Percentiles rank a stretch among this genome's conserved stretches.
These are phyloP conservation scores for Saccharomyces jurei DNA, from an alignment of 805 yeast genomes.

Conservation along the genomic window DNA sequence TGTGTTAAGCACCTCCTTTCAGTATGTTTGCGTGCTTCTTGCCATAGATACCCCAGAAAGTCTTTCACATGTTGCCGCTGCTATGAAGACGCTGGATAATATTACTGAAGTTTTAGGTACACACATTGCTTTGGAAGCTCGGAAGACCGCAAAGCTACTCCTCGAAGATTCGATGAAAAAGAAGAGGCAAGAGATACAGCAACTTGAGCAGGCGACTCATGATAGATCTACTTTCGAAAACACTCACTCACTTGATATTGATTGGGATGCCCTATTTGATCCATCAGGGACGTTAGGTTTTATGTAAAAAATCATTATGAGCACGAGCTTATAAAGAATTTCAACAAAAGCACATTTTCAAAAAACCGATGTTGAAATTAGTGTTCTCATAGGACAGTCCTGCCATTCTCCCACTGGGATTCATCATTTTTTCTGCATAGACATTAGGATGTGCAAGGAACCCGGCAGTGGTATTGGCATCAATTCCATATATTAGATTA, in stretches of 20 bases:
- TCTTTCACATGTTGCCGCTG: constrained; percentile 5
- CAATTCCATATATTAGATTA: too few species aligned
- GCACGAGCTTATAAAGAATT: too few species aligned
- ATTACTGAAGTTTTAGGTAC: constrained; percentile 5
- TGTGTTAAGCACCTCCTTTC: constrained; percentile 9
- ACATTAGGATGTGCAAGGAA: too few species aligned
- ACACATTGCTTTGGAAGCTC: constrained; percentile 7
- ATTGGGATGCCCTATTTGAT: constrained; percentile 9
- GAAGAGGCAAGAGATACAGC: constrained; percentile 5
- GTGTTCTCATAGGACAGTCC: too few species aligned
- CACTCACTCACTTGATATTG: constrained; percentile 1
- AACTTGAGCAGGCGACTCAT: constrained; percentile 5
- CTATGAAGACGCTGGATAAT: constrained; percentile 3
- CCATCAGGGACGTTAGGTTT: constrained; percentile 5
- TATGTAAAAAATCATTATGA: neutral
- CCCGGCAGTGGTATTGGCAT: too few species aligned
- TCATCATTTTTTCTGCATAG: too few species aligned
- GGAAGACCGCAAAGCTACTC: constrained; percentile 7
- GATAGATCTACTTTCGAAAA: neutral
- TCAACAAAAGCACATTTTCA: too few species aligned
- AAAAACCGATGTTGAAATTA: too few species aligned
- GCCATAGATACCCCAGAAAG: constrained; percentile 10
- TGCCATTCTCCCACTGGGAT: too few species aligned
- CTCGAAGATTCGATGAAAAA: constrained; percentile 9
- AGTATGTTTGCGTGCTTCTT: constrained; percentile 9